phyloP scores from a whole-genome alignment of 2,329 filamentous ascomycete genomes.

The Xylariaceae sp. region DNA sequence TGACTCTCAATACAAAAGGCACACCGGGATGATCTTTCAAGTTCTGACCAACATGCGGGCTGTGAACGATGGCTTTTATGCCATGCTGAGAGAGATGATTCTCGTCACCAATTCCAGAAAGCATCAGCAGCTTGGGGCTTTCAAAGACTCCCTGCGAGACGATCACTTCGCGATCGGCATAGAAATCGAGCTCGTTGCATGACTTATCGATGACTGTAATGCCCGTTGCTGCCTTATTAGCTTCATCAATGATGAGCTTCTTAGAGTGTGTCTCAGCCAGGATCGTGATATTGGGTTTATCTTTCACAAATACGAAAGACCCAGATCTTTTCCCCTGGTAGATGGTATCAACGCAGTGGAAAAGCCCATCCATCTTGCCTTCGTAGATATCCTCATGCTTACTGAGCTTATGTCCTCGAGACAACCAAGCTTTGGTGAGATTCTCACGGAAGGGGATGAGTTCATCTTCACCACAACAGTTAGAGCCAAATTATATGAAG shows the following conservation, averaged over 20 bases:
- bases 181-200: constrained; percentile 41
- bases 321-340: constrained; percentile 54
- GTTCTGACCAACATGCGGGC: constrained; percentile 61
- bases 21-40: constrained; percentile 59
- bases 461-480: too few species aligned
- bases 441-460: constrained; percentile 47
- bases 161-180: constrained; percentile 46
- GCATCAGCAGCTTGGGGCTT: constrained; percentile 61
- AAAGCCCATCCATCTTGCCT: constrained; percentile 51
- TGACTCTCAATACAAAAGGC: constrained; percentile 44
- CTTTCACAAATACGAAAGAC: constrained; percentile 48
- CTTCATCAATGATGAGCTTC: constrained; percentile 48
- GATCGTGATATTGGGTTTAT: constrained; percentile 47
- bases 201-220: constrained; percentile 43
- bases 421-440: constrained; percentile 49
- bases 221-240: constrained; percentile 35
- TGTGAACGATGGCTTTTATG: constrained; percentile 53
- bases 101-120: constrained; percentile 58
- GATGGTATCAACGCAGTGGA: constrained; percentile 51
- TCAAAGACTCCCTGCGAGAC: constrained; percentile 55
- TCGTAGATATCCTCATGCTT: constrained; percentile 54
- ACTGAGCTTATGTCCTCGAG: constrained; percentile 46
- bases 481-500: too few species aligned
- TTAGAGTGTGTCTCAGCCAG: constrained; percentile 47
- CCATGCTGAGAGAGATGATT: constrained; percentile 48